Evolutionary conservation across 1,284 basidiomycete genomes (phyloP).

Genomic region (Ganoderma lucidum): DNA sequence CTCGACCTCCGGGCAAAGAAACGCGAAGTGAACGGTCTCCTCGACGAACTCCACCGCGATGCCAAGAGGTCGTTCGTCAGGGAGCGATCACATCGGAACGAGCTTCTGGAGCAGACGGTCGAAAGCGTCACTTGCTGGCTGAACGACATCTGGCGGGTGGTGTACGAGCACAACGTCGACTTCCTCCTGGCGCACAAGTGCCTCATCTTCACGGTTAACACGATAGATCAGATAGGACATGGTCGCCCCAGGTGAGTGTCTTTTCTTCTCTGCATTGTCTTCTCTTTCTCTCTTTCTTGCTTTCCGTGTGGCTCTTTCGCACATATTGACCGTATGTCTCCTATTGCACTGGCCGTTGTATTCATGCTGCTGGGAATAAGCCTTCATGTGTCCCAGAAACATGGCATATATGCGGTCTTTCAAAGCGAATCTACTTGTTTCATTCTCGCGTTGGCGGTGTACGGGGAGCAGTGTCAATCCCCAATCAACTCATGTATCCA

Average conservation of each 20-base stretch:
- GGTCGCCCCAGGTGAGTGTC: slow-evolving; percentile 53
- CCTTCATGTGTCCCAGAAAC: neutral
- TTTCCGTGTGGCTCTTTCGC: neutral
- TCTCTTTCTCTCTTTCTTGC: neutral
- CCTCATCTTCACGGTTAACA: slow-evolving; percentile 57
- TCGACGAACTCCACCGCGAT: slow-evolving; percentile 60
- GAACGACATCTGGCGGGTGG: slow-evolving; percentile 64
- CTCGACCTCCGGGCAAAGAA: slow-evolving; percentile 61
- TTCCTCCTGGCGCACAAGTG: slow-evolving; percentile 62
- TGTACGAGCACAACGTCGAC: slow-evolving; percentile 62
- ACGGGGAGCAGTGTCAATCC: neutral
- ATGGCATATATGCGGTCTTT: neutral
- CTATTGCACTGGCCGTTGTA: neutral
- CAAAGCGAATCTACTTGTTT: neutral
- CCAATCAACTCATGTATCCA: too few species aligned
- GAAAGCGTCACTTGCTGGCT: slow-evolving; percentile 64
- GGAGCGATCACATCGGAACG: slow-evolving; percentile 58
- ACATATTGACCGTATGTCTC: neutral
- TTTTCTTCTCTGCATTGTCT: neutral
- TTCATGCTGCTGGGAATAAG: neutral
- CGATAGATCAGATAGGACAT: slow-evolving; percentile 52
- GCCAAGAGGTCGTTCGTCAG: slow-evolving; percentile 58
- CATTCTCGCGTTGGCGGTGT: neutral
- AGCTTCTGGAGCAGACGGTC: slow-evolving; percentile 61
- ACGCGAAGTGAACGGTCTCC: slow-evolving; percentile 55